phyloP scores from a whole-genome alignment of 1,284 basidiomycete species.

The Austroboletus novae-zelandiae region DNA sequence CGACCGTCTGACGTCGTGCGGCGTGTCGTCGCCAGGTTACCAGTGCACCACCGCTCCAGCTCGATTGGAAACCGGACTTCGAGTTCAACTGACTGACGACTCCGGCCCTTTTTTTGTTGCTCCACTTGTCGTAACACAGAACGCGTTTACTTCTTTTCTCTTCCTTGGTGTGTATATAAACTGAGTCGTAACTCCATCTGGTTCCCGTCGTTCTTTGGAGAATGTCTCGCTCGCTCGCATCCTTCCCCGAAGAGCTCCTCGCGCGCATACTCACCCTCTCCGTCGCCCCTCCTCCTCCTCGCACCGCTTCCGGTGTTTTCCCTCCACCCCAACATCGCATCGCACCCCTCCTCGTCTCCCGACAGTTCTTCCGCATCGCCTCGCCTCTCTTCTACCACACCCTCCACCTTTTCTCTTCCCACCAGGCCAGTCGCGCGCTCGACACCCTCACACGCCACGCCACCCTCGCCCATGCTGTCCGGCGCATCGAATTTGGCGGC shows the following conservation, averaged over 20 bases:
- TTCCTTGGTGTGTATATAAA: conserved; percentile 11
- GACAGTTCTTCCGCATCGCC: conserved; percentile 49
- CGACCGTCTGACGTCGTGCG: neutral
- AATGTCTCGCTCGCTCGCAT: conserved; percentile 28
- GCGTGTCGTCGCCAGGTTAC: conserved; percentile 8
- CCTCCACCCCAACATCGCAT: conserved; percentile 23
- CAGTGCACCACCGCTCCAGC: neutral
- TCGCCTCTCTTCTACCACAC: conserved; percentile 52
- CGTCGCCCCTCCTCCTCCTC: conserved; percentile 29
- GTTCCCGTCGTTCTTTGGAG: neutral
- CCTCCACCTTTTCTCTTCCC: conserved; percentile 39
- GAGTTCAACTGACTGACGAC: neutral
- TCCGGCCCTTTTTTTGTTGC: neutral
- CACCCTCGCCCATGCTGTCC: conserved; percentile 37
- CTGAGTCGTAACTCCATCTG: neutral
- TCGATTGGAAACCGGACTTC: conserved; percentile 17
- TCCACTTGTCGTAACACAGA: neutral
- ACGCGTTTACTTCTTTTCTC: neutral
- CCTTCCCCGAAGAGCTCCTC: conserved; percentile 56
- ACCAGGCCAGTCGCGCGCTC: conserved; percentile 40
- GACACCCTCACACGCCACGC: conserved; percentile 38
- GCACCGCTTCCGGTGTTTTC: conserved; percentile 33
- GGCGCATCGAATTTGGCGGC: conserved; percentile 37
- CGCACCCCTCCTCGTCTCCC: conserved; percentile 47
- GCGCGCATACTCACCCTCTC: conserved; percentile 47